Base-by-base conservation (phyloP, 768 basidiomycete genomes). In the Hemileccinum rubropunctum region DNA sequence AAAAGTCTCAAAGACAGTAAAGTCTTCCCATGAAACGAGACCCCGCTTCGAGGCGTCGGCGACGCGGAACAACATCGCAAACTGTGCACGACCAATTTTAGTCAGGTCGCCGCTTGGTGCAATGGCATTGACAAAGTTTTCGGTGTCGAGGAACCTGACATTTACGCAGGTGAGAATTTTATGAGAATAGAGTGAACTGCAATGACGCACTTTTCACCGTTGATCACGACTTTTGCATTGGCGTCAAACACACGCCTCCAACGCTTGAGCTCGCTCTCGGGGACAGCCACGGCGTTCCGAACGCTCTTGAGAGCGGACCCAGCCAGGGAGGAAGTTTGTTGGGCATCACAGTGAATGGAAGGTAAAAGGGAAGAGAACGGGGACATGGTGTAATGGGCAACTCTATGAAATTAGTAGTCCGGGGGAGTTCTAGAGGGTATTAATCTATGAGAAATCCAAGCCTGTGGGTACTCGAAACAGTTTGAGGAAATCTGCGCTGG, bases 101-200 rank as follows among this genome's bases (percentile, higher is more conserved):
- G 82, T 78, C 58, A 93, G 77, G 74, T 95, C 93, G 30, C 80
- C 83, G 42, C 80, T 79, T 2, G 95, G 94, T 28, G 89, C 93
- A 67, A 98, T 95, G 45, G 97, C 95, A 66, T 91, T 91, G 58
- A 98, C 88, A 70, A 99, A 99, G 61, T 84, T 84, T 27, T 93
- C 86, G 32, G 78, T 74, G 71, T 92, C 88, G 41, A 99, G 77
- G 66, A 82, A 95, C 70, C 95, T 98, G 58, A 26, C 28, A 30
- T 52, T 34, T 45, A 15, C 11, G 28, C 18, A 18, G 43, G 35
- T 59, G 37, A 56, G 46, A 13, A 23, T 48, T 27, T 58, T 59
- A 67, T 56, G 56, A 59, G 56, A 54, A 44, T 33, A 56, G 27
- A 36, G 17, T 42, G 52, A n/a, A 47, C 32, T 21, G 8, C 20